Percentiles rank a stretch among this genome's conserved stretches.
Evolutionary conservation across 768 basidiomycete species (phyloP).

Genomic region (Lactarius quietus): DNA sequence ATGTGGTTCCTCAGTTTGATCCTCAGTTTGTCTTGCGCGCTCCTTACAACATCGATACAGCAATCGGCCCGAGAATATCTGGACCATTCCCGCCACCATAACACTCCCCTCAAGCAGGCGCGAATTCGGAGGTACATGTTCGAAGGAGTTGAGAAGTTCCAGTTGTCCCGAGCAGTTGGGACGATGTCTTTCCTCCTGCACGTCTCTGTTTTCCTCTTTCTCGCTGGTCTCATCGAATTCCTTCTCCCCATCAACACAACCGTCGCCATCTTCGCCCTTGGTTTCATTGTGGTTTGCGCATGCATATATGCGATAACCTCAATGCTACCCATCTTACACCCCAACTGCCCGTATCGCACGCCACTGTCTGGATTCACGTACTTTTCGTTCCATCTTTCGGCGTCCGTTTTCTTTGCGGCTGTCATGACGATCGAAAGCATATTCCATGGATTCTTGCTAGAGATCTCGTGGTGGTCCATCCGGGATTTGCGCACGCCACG

Average conservation of each 20-base stretch:
- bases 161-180: neutral
- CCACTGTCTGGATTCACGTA: neutral
- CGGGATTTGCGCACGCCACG: fast-evolving
- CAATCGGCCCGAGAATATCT: slow-evolving; percentile 6
- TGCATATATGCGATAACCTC: neutral
- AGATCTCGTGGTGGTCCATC: neutral
- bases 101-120: neutral
- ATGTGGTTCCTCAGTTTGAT: slow-evolving; percentile 11
- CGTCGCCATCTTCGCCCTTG: neutral
- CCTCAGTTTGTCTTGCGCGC: neutral
- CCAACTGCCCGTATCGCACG: neutral
- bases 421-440: neutral
- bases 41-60: slow-evolving; percentile 3
- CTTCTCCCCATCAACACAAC: neutral
- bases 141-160: neutral
- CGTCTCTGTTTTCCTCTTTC: neutral
- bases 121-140: neutral
- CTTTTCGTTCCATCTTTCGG: neutral
- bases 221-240: neutral
- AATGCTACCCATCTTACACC: neutral
- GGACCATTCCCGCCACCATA: neutral
- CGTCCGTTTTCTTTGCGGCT: neutral
- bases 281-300: neutral
- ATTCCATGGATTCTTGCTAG: neutral
- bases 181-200: neutral